Percentiles rank a stretch among this genome's conserved stretches.
These are phyloP conservation scores for Fusarium sp. DNA, from an alignment of 2,329 filamentous ascomycete species.

Conservation along the genomic window DNA sequence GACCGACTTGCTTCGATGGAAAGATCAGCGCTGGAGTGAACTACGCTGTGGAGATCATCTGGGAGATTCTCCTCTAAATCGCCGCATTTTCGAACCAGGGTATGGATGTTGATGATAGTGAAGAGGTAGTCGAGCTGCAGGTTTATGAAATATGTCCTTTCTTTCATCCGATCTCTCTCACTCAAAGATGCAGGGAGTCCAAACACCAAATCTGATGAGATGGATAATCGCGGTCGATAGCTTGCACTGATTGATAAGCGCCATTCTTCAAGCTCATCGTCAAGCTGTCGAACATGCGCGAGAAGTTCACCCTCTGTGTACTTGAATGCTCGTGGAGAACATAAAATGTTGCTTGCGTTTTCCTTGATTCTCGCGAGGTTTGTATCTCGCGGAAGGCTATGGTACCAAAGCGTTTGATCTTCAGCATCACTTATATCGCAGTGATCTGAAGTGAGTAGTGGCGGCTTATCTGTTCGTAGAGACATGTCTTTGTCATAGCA, in stretches of 20 bases:
- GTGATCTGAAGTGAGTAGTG: slow-evolving; percentile 13
- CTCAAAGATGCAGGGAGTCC: neutral
- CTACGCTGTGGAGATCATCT: slow-evolving; percentile 28
- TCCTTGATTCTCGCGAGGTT: slow-evolving; percentile 28
- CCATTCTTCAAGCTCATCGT: slow-evolving; percentile 47
- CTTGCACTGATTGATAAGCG: slow-evolving; percentile 37
- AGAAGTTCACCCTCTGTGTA: slow-evolving; percentile 39
- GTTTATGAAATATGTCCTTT: slow-evolving; percentile 9
- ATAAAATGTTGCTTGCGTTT: slow-evolving; percentile 20
- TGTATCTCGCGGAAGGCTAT: slow-evolving; percentile 9
- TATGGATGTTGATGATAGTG: slow-evolving; percentile 32
- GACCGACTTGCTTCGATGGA: slow-evolving; percentile 31
- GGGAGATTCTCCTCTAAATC: slow-evolving; percentile 27
- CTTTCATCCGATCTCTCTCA: neutral
- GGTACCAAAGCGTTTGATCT: neutral
- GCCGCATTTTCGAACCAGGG: slow-evolving; percentile 26
- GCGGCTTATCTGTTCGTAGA: slow-evolving; percentile 1
- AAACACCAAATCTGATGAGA: slow-evolving; percentile 1
- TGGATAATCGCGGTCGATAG: slow-evolving; percentile 24
- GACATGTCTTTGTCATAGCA: slow-evolving; percentile 20
- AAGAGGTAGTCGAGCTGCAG: slow-evolving; percentile 32
- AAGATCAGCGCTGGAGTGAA: slow-evolving; percentile 26
- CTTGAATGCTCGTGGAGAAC: slow-evolving; percentile 22
- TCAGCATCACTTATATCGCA: slow-evolving; percentile 21
- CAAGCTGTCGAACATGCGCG: slow-evolving; percentile 40